Evolutionary conservation across 306 rosid genomes (phyloP).

Genomic region (Senna tora): DNA sequence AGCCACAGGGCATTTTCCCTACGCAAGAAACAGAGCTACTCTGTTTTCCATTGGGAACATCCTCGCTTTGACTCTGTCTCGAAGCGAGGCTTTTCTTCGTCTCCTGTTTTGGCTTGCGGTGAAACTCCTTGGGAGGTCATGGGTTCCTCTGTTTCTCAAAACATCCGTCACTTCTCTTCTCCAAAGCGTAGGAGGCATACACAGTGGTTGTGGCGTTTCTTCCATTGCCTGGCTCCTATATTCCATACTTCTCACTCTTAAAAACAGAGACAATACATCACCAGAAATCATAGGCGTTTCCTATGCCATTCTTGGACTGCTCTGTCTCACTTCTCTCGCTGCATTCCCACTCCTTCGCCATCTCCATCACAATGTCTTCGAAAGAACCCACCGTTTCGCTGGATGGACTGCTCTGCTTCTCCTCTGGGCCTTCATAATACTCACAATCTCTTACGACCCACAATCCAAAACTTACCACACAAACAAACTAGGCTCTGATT

Average conservation of each 20-base stretch:
- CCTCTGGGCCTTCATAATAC: slow-evolving; percentile 53
- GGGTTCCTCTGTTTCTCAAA: slow-evolving; percentile 50
- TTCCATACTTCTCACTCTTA: slow-evolving; percentile 47
- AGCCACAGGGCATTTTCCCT: slow-evolving; percentile 40
- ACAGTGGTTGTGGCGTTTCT: slow-evolving; percentile 59
- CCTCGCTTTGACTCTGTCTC: slow-evolving; percentile 44
- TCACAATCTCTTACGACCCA: slow-evolving; percentile 45
- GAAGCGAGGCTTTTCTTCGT: slow-evolving; percentile 56
- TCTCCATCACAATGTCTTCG: slow-evolving; percentile 59
- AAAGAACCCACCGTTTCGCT: slow-evolving; percentile 53
- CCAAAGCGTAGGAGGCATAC: slow-evolving; percentile 63
- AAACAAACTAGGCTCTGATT: slow-evolving; percentile 7
- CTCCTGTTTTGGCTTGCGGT: slow-evolving; percentile 47
- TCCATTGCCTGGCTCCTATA: slow-evolving; percentile 59
- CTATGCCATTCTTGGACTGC: slow-evolving; percentile 50
- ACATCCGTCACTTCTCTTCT: slow-evolving; percentile 49
- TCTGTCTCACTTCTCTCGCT: slow-evolving; percentile 51
- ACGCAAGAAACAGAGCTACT: slow-evolving; percentile 46
- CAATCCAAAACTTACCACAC: slow-evolving; percentile 41
- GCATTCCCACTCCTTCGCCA: slow-evolving; percentile 63
- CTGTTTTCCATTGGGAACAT: slow-evolving; percentile 54
- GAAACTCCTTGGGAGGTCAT: slow-evolving; percentile 41
- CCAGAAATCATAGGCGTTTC: slow-evolving; percentile 44
- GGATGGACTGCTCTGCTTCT: slow-evolving; percentile 55
- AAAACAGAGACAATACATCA: slow-evolving; percentile 43